Evolutionary conservation across 192 early-diverging fungal species (phyloP), one percentile per base, ranked within the genome.

Genomic region (Allomyces macrogynus): DNA sequence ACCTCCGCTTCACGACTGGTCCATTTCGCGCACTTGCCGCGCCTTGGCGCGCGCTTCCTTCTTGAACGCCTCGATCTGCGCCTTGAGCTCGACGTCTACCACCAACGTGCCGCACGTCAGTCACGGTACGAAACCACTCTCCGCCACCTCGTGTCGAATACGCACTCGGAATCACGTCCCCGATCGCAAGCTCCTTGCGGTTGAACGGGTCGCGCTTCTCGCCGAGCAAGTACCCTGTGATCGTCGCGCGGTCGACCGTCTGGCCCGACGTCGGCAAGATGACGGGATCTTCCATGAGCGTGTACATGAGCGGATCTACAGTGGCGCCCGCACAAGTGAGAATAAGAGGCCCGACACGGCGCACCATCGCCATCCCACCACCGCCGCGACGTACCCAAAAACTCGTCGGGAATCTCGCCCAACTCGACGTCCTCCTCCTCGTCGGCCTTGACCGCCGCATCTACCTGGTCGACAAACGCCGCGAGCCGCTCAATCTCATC

Each of bases 151-250:
- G 18, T 16, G 49, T 11, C 25, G 65, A 32, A n/a, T 14, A 61
- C 64, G 77, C 80, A 88, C 90, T 80, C 23, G 92, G 88, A 69
- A 87, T 77, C 22, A 94, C 85, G 79, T 89, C 85, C 14, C 92
- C 87, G 65, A 93, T 90, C 1, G 80, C 80, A 62, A 98, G 75
- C 20, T 89, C 90, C 43, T 81, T 83, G 43, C 93, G 85, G 72
- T 95, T 98, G 74, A 95, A 95, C 26, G 95, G 95, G 77, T 99
- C 95, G 18, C 83, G 81, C 5, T 82, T 74, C 65, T 93, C 89
- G 63, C 89, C 89, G 42, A 99, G 75, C 65, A 96, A 71, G 72
- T 94, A 89, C 12, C 86, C 79, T 67, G 85, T 86, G 67, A 99
- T 94, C 1, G 88, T 93, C 22, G 89, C 84, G 40, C 88, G 74